These are phyloP conservation scores for Creolimax fragrantissima DNA, from an alignment of 78 protist species.

Conservation along the genomic window DNA sequence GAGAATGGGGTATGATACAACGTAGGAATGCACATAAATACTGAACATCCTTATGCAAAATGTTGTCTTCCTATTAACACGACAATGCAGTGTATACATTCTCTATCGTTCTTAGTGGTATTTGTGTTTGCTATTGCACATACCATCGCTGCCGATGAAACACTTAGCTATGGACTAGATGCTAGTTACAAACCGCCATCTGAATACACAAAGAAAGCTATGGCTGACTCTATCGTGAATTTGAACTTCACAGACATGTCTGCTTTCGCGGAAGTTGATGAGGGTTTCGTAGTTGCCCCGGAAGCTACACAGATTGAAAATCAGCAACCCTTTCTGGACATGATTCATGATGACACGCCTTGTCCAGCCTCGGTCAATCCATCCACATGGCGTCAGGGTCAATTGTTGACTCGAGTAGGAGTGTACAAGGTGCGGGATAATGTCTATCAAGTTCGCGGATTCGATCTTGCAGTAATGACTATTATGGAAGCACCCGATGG, in stretches of 20 bases:
- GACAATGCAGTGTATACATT: too few species aligned
- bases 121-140: too few species aligned
- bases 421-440: not conserved
- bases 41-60: too few species aligned
- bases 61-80: too few species aligned
- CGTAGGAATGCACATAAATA: too few species aligned
- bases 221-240: not conserved
- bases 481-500: constrained; percentile 27
- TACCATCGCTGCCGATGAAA: too few species aligned
- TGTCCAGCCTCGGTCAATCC: constrained; percentile 24
- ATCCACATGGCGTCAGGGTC: constrained; percentile 22
- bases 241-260: not conserved
- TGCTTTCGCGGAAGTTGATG: not conserved
- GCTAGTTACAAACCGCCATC: constrained; percentile 12
- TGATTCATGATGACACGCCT: not conserved
- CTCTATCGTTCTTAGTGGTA: too few species aligned
- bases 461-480: constrained; percentile 9
- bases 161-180: too few species aligned
- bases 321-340: constrained; percentile 1
- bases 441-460: constrained; percentile 15
- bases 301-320: not conserved
- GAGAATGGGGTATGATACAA: too few species aligned
- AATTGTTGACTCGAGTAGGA: constrained; percentile 12
- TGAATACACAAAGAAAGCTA: not conserved
- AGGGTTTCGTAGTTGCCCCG: not conserved